Percentiles rank a stretch among this genome's conserved stretches.
These are phyloP conservation scores for Terfezia claveryi DNA, from an alignment of 495 filamentous ascomycete genomes.

Conservation along the genomic window DNA sequence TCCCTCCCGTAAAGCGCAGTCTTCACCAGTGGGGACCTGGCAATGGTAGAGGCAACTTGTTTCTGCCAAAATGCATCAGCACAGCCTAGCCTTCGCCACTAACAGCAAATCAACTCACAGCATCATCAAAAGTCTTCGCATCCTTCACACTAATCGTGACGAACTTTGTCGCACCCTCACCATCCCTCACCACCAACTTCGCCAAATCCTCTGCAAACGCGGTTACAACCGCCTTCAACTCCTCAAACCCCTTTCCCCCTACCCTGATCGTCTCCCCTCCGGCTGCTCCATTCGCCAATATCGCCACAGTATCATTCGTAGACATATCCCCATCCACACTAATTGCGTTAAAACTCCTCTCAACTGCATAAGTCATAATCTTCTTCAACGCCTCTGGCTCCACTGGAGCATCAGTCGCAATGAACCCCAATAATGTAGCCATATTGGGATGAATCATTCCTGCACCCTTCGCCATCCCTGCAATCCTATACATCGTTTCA, in stretches of 20 bases:
- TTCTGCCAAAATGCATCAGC: constrained; percentile 1
- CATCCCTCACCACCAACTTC: constrained; percentile 83
- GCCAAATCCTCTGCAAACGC: constrained; percentile 63
- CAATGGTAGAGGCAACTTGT: constrained; percentile 62
- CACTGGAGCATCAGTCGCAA: constrained; percentile 83
- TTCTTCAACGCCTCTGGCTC: constrained; percentile 40
- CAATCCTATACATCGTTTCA: constrained; percentile 62
- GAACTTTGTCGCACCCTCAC: constrained; percentile 96
- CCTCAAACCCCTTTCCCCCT: constrained; percentile 30
- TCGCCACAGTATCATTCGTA: constrained; percentile 87
- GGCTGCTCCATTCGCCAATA: constrained; percentile 86
- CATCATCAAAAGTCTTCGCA: constrained; percentile 23
- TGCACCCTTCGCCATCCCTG: constrained; percentile 93
- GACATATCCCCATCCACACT: constrained; percentile 90
- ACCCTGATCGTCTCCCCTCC: constrained; percentile 40
- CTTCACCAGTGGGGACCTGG: constrained; percentile 87
- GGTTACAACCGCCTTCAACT: constrained; percentile 46
- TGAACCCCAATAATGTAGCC: constrained; percentile 83
- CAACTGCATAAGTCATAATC: constrained; percentile 52
- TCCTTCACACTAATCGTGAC: constrained; percentile 33
- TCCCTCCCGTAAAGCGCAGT: constrained; percentile 91
- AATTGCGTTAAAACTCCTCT: constrained; percentile 88
- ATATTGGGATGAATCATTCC: constrained; percentile 99
- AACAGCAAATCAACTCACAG: not conserved
- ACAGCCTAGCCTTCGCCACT: too few relatives aligned